Evolutionary conservation across 1,284 basidiomycete genomes (phyloP).

Genomic region (Termitomyces sp.): DNA sequence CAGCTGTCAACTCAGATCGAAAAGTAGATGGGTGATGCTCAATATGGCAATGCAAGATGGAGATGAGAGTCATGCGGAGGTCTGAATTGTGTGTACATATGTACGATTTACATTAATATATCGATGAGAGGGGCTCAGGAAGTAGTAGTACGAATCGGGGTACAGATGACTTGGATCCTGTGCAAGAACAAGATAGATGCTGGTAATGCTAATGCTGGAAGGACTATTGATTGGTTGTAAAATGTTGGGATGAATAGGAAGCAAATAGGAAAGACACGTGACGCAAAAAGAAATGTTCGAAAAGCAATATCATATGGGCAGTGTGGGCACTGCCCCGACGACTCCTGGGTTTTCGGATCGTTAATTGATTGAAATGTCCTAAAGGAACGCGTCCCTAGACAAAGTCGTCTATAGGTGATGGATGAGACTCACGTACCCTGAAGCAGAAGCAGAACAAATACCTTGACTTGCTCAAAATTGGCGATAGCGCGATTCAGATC

Average conservation of each 20-base stretch:
- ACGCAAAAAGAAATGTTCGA: not conserved
- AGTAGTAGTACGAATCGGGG: not conserved
- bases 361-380: slow-evolving; percentile 5
- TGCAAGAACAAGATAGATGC: slow-evolving; percentile 9
- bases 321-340: not conserved
- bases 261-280: slow-evolving; percentile 3
- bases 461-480: slow-evolving; percentile 84
- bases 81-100: not conserved
- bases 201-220: slow-evolving; percentile 1
- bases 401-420: slow-evolving; percentile 29
- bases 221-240: not conserved
- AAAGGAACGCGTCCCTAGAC: slow-evolving; percentile 40
- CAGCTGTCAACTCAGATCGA: not conserved
- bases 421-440: not conserved
- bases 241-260: not conserved
- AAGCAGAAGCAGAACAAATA: slow-evolving; percentile 22
- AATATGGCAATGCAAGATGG: not conserved
- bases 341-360: not conserved
- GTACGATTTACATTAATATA: slow-evolving; percentile 4
- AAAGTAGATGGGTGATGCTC: not conserved
- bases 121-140: not conserved
- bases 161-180: slow-evolving; percentile 2
- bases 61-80: not conserved
- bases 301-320: not conserved
- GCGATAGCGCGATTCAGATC: slow-evolving; percentile 67